Evolutionary conservation across 441 rosid genomes (phyloP), one percentile per base, ranked within the genome.

Genomic region (Flueggea neowawraea): DNA sequence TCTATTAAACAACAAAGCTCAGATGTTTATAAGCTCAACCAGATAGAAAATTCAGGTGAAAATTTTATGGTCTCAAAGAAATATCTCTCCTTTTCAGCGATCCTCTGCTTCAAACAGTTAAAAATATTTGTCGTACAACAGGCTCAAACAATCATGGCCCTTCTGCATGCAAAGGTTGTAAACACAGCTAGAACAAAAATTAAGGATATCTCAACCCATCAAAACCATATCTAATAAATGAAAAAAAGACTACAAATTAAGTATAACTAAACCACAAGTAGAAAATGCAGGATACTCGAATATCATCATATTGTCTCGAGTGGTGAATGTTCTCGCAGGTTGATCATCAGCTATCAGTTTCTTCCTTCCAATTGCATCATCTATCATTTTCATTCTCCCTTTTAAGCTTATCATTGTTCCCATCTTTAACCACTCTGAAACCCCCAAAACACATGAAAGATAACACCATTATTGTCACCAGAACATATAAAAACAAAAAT

Each of bases 91-190:
- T 39, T 31, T 50, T 65, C 71, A 52, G 16, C 11, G 50, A 65
- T 53, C 61, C 74, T 72, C 54, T 78, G 77, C 56, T 72, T 64
- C 66, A 78, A 62, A 50, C 61, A 17, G 36, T 57, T 66, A 48
- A 16, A n/a, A 43, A 54, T 64, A 75, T 55, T 72, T 73, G 22
- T 72, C 48, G 69, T 70, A 78, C 36, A 75, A 32, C 64, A 55
- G 65, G 45, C 39, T 58, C 4, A 31, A 10, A 22, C 52, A 57
- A 22, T 51, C 54, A 0, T 31, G 33, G 10, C 70, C 44, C 54
- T 61, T 53, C 22, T 52, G 71, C 10, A 63, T 58, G 49, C 66
- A 61, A 70, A 78, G 55, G 50, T 54, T 66, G 64, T 28, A 70
- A 39, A 75, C 73, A 67, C 70, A 59, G 41, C 80, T 72, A 64